phyloP scores from a whole-genome alignment of 169 alveolate genomes.

The Cryptosporidium sp. region DNA sequence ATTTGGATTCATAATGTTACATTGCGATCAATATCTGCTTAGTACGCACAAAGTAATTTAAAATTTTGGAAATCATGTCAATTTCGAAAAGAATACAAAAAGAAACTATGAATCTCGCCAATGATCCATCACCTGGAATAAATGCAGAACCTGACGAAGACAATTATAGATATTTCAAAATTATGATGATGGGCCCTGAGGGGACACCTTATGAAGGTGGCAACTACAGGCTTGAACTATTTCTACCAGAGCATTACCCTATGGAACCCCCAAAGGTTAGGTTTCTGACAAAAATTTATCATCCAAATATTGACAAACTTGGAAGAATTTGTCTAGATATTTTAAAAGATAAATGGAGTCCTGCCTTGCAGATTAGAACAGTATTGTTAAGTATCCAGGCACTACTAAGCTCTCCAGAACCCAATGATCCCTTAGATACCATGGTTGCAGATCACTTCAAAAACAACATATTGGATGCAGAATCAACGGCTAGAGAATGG shows the following conservation, averaged over 20 bases:
- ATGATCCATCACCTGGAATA: slow-evolving; percentile 95
- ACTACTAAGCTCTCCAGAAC: slow-evolving; percentile 97
- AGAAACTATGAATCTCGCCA: slow-evolving; percentile 88
- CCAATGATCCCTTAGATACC: slow-evolving; percentile 97
- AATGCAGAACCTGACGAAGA: slow-evolving; percentile 93
- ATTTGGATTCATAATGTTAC: not conserved
- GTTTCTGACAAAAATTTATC: slow-evolving; percentile 96
- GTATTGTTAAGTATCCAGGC: slow-evolving; percentile 97
- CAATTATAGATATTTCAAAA: slow-evolving; percentile 95
- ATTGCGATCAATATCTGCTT: not conserved
- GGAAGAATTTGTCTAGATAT: slow-evolving; percentile 99
- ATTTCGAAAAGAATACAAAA: slow-evolving; percentile 86
- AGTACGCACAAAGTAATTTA: not conserved
- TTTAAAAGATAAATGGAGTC: slow-evolving; percentile 99
- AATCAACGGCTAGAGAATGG: slow-evolving; percentile 91
- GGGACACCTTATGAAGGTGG: slow-evolving; percentile 99
- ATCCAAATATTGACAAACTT: slow-evolving; percentile 98
- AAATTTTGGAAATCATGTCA: slow-evolving; percentile 72
- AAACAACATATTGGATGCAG: slow-evolving; percentile 92
- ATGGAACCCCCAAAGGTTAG: slow-evolving; percentile 99
- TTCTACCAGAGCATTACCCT: slow-evolving; percentile 98
- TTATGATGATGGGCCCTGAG: slow-evolving; percentile 95
- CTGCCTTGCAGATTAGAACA: slow-evolving; percentile 97
- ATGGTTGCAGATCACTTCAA: slow-evolving; percentile 96
- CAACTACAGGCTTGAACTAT: slow-evolving; percentile 93